Evolutionary conservation across 129 eudicot species (phyloP), one percentile per base, ranked within the genome.

Genomic region (Ambrosia artemisiifolia): DNA sequence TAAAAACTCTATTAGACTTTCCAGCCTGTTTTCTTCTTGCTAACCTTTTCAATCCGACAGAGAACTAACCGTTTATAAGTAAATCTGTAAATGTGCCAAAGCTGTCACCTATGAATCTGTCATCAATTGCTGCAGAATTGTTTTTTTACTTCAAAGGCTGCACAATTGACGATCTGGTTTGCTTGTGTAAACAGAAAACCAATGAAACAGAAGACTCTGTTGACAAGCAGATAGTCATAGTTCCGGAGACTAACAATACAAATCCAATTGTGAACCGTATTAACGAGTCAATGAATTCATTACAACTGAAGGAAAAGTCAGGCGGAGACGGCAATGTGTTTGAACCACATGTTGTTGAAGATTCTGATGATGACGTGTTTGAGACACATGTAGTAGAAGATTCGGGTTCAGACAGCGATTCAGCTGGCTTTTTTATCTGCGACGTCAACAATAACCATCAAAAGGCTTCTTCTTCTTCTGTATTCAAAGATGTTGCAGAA

Each of bases 381-480:
- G 82, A 64, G 57, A 74, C 70, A 9, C 83, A 75, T 60, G 79
- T 83, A 12, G 79, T 83, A 7, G 82, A 80, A 69, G 91, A 86
- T 56, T 78, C 84, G 43, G 85, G 80, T 62, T 80, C 80, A 18
- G 88, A 86, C 48, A 2, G 7, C 36, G 60, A 74, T 47, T 30
- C 28, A n/a, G 65, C 9, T 24, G 40, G 20, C 47, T 24, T 38
- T 71, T 17, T 12, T 13, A 47, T 57, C 5, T 60, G 65, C 32
- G 47, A 36, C 38, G 17, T 63, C 47, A 63, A 63, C 68, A 63
- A 9, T n/a, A 63, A 35, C 49, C 8, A 34, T 64, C 72, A 51
- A 24, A 74, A 74, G 20, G 24, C 51, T n/a, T n/a, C 20, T 11
- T 40, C 20, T 51, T 56, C 62, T 49, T 49, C 6, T 12, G 28